Percentiles rank a stretch among this genome's conserved stretches.
These are phyloP conservation scores for Bodo saltans DNA, from an alignment of 78 protist genomes.

Conservation along the genomic window DNA sequence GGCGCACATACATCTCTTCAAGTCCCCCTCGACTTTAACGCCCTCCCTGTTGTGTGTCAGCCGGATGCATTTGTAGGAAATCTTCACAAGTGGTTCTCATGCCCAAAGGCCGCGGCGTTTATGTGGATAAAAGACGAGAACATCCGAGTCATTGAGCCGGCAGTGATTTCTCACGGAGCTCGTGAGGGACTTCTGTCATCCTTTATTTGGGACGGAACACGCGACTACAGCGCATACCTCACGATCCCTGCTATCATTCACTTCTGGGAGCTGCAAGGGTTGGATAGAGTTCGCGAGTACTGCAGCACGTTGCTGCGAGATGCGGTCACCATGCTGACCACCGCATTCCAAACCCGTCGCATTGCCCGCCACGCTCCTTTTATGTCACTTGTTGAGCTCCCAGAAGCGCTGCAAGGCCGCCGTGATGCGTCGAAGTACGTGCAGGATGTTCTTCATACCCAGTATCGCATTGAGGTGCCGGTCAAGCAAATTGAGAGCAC, in stretches of 20 bases:
- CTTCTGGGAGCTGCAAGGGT: background rate
- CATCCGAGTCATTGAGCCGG: too few species aligned
- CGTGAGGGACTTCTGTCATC: background rate
- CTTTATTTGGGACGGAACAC: background rate
- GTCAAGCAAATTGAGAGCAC: background rate
- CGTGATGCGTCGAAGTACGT: background rate
- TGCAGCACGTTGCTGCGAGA: background rate
- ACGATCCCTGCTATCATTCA: background rate
- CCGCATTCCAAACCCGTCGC: background rate
- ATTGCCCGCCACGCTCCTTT: background rate
- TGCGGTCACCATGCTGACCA: background rate
- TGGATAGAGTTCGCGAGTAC: background rate
- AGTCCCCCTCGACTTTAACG: background rate
- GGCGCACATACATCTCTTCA: background rate
- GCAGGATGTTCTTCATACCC: background rate
- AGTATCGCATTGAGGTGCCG: background rate
- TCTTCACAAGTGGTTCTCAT: background rate
- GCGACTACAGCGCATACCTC: slow-evolving; percentile 14
- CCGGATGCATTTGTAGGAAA: background rate
- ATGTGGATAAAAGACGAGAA: background rate
- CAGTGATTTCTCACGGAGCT: background rate
- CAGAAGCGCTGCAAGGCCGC: background rate
- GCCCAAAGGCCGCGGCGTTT: background rate
- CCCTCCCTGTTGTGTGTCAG: background rate
- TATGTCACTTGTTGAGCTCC: slow-evolving; percentile 4